Conservation (phyloP, 331 rosid genomes). For the Quercus lobata region DNA sequence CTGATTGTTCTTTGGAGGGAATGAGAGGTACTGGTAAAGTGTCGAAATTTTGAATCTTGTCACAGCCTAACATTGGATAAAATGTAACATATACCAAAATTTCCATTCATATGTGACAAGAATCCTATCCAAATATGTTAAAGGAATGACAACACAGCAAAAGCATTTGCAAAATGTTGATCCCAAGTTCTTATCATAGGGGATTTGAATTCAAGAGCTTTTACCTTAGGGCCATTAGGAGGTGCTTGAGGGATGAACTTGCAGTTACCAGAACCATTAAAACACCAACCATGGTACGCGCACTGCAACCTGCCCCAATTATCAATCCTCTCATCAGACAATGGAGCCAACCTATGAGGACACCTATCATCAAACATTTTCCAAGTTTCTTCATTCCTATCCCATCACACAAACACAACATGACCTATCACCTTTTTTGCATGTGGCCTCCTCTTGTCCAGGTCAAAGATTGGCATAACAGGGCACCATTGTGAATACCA, state of each 20-base stretch:
- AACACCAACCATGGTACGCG: slow-evolving; percentile 96
- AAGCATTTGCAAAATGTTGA: too few relatives aligned
- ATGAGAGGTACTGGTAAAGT: not conserved
- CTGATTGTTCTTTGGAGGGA: not conserved
- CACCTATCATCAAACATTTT: slow-evolving; percentile 75
- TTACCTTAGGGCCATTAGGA: slow-evolving; percentile 75
- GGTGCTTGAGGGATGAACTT: slow-evolving; percentile 86
- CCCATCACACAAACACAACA: slow-evolving; percentile 97
- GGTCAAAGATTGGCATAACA: slow-evolving; percentile 78
- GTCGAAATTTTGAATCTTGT: not conserved
- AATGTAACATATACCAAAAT: not conserved
- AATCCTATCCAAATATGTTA: not conserved
- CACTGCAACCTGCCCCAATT: slow-evolving; percentile 93
- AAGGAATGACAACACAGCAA: not conserved
- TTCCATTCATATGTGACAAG: not conserved
- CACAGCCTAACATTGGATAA: not conserved
- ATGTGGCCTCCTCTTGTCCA: slow-evolving; percentile 76
- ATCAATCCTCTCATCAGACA: slow-evolving; percentile 90
- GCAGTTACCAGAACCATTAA: slow-evolving; percentile 78
- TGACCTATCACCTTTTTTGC: slow-evolving; percentile 68
- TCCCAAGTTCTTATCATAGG: not conserved
- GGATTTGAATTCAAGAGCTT: not conserved
- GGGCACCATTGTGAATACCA: slow-evolving; percentile 93
- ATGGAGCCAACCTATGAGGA: slow-evolving; percentile 86
- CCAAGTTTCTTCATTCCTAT: slow-evolving; percentile 73